Evolutionary conservation across 768 basidiomycete species (phyloP).

Genomic region (Pulveroboletus ravenelii): DNA sequence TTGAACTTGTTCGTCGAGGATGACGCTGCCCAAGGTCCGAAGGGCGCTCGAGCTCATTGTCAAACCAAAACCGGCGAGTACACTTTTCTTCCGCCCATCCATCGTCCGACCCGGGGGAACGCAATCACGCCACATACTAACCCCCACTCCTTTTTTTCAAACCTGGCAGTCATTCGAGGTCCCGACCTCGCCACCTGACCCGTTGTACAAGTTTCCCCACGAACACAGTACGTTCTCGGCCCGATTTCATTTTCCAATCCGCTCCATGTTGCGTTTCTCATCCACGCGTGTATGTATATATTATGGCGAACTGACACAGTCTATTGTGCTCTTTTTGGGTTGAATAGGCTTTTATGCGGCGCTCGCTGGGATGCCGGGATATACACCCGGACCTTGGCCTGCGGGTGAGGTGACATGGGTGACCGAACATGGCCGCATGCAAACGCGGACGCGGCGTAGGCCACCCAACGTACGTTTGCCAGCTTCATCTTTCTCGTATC

Average conservation of each 20-base stretch:
- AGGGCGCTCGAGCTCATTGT: constrained; percentile 22
- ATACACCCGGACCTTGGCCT: constrained; percentile 9
- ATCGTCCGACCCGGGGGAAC: not conserved
- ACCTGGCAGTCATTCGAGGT: constrained; percentile 22
- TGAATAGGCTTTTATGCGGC: constrained; percentile 22
- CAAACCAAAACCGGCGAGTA: constrained; percentile 28
- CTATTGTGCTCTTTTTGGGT: not conserved
- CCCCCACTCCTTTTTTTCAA: not conserved
- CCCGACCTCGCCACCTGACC: constrained; percentile 24
- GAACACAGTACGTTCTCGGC: constrained; percentile 13
- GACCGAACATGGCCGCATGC: not conserved
- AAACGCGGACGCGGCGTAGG: not conserved
- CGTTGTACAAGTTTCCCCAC: constrained; percentile 23
- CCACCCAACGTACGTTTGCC: not conserved
- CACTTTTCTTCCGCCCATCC: too few relatives aligned
- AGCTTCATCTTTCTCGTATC: not conserved
- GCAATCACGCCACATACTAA: not conserved
- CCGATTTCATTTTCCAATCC: too few relatives aligned
- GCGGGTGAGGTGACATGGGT: not conserved
- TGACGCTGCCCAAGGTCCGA: constrained; percentile 13
- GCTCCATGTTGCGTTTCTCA: not conserved
- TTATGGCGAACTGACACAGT: too few relatives aligned
- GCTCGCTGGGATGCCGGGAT: constrained; percentile 15
- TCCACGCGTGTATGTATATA: not conserved
- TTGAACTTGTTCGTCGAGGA: not conserved